These are phyloP conservation scores for Citrus maxima DNA, from an alignment of 345 rosid genomes.

Conservation along the genomic window DNA sequence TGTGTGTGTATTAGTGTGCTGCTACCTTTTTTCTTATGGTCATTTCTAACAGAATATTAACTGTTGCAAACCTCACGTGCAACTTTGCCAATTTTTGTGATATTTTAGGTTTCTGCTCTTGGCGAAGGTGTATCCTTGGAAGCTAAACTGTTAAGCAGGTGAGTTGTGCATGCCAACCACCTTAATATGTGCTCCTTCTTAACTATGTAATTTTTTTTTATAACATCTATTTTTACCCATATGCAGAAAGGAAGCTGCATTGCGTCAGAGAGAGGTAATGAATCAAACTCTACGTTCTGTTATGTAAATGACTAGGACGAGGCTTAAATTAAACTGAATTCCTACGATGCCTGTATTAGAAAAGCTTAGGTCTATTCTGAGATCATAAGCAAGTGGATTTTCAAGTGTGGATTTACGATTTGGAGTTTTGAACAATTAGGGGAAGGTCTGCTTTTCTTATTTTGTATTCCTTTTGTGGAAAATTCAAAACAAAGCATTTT, in stretches of 20 bases:
- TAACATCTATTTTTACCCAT: slow-evolving; percentile 21
- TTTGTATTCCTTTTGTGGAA: not conserved
- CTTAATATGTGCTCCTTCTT: not conserved
- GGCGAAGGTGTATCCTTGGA: slow-evolving; percentile 98
- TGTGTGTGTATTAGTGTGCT: not conserved
- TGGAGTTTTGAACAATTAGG: not conserved
- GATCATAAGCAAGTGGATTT: not conserved
- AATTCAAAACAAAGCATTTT: not conserved
- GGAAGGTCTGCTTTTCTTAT: not conserved
- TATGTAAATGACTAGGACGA: not conserved
- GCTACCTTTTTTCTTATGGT: not conserved
- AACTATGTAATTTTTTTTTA: slow-evolving; percentile 4
- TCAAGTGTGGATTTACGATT: not conserved
- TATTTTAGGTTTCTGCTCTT: slow-evolving; percentile 73
- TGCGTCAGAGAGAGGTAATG: slow-evolving; percentile 93
- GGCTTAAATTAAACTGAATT: slow-evolving; percentile 12
- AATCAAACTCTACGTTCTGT: not conserved
- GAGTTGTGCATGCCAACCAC: slow-evolving; percentile 13
- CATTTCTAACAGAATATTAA: not conserved
- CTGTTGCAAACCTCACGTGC: not conserved
- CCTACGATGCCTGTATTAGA: not conserved
- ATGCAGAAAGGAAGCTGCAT: slow-evolving; percentile 91
- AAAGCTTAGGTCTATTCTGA: not conserved
- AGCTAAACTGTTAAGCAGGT: slow-evolving; percentile 94
- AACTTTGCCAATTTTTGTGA: slow-evolving; percentile 11